These are phyloP conservation scores for Leucogyrophana mollusca DNA, from an alignment of 768 basidiomycete genomes.

Conservation along the genomic window DNA sequence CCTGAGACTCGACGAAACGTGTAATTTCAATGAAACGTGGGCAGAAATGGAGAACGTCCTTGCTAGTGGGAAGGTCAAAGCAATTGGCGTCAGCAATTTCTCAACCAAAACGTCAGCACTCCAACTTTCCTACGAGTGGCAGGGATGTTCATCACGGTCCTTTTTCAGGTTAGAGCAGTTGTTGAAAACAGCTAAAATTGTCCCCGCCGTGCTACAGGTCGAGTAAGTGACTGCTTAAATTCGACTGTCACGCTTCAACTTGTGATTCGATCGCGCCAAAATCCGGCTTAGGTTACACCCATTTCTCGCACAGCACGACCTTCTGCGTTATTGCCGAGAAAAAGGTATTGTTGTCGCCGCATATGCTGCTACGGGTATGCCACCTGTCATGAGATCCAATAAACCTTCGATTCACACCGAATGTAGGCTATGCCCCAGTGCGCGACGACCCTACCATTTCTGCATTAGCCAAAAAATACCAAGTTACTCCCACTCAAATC, in stretches of 20 bases:
- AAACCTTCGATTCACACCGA: background rate
- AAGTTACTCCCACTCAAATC: constrained; percentile 49
- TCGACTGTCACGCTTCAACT: constrained; percentile 35
- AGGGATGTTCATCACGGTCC: constrained; percentile 4
- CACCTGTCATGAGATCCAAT: constrained; percentile 4
- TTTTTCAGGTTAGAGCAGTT: constrained; percentile 1
- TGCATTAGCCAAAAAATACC: constrained; percentile 36
- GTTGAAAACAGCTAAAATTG: constrained; percentile 26
- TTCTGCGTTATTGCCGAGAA: constrained; percentile 39
- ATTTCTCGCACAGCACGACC: constrained; percentile 41
- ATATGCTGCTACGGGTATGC: constrained; percentile 44
- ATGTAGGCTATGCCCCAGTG: constrained; percentile 21
- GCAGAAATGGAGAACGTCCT: constrained; percentile 29
- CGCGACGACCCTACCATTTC: constrained; percentile 32
- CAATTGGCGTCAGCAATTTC: constrained; percentile 60
- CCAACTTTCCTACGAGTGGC: constrained; percentile 31
- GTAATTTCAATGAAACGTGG: constrained; percentile 35
- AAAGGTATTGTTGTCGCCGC: constrained; percentile 46
- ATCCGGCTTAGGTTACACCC: constrained; percentile 17
- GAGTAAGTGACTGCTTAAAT: constrained; percentile 7
- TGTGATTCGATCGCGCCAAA: constrained; percentile 26
- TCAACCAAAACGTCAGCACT: constrained; percentile 43
- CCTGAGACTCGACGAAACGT: constrained; percentile 19
- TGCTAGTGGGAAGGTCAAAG: constrained; percentile 46
- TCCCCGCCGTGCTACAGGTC: constrained; percentile 48